phyloP scores from a whole-genome alignment of 2,329 filamentous ascomycete genomes.

The Bipolaris zeicola region DNA sequence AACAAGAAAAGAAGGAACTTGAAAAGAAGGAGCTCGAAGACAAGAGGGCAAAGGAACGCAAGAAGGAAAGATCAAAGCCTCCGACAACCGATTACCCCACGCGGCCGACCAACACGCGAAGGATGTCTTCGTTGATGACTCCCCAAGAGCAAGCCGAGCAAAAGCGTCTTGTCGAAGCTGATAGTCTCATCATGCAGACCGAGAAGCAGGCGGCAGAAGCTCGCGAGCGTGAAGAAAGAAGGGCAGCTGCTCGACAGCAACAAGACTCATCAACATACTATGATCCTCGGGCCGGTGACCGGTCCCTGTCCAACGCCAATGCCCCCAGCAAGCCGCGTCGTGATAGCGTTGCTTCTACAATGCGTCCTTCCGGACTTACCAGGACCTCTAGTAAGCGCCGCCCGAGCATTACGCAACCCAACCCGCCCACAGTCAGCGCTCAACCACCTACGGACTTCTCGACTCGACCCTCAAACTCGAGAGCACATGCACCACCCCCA shows the following conservation, averaged over 20 bases:
- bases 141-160: slow-evolving; percentile 24
- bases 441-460: slow-evolving; percentile 21
- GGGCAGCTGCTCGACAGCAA: slow-evolving; percentile 23
- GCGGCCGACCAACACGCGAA: slow-evolving; percentile 22
- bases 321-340: slow-evolving; percentile 24
- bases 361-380: slow-evolving; percentile 18
- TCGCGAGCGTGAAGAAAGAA: slow-evolving; percentile 34
- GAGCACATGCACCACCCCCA: slow-evolving; percentile 24
- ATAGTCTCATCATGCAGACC: slow-evolving; percentile 26
- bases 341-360: slow-evolving; percentile 24
- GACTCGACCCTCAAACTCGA: slow-evolving; percentile 23
- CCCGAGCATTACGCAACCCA: slow-evolving; percentile 31
- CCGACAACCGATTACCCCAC: slow-evolving; percentile 24
- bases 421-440: slow-evolving; percentile 22
- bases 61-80: slow-evolving; percentile 26
- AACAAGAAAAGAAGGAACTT: slow-evolving; percentile 12
- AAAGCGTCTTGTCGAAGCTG: slow-evolving; percentile 27
- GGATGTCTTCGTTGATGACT: slow-evolving; percentile 28
- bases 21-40: slow-evolving; percentile 11
- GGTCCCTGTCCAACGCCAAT: slow-evolving; percentile 22
- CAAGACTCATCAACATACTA: slow-evolving; percentile 34
- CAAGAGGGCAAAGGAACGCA: slow-evolving; percentile 18
- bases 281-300: slow-evolving; percentile 27
- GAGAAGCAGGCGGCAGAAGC: slow-evolving; percentile 32
- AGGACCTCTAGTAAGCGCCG: slow-evolving; percentile 28